These are phyloP conservation scores for Ophidiomyces ophidiicola DNA, from an alignment of 2,329 filamentous ascomycete species.

Conservation along the genomic window DNA sequence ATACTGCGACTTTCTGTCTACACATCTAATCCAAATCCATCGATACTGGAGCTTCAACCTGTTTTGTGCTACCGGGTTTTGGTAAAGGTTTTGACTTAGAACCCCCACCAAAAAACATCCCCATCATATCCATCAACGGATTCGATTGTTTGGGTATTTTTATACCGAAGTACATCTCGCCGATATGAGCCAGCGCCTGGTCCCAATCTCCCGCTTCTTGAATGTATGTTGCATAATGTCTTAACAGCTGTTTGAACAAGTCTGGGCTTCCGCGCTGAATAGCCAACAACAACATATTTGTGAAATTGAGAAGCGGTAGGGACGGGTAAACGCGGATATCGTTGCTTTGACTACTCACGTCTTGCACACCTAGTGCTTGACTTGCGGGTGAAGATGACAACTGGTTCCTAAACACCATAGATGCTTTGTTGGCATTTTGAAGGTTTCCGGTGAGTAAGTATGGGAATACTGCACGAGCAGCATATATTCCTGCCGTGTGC, in stretches of 20 bases:
- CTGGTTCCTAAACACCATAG: slow-evolving; percentile 60
- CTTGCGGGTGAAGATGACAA: slow-evolving; percentile 42
- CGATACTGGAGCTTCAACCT: slow-evolving; percentile 35
- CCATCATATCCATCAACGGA: slow-evolving; percentile 96
- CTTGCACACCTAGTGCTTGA: slow-evolving; percentile 58
- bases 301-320: slow-evolving; percentile 88
- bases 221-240: slow-evolving; percentile 68
- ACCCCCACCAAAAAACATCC: slow-evolving; percentile 73
- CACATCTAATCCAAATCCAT: slow-evolving; percentile 34
- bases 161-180: slow-evolving; percentile 95
- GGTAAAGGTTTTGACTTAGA: slow-evolving; percentile 36
- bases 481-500: slow-evolving; percentile 76
- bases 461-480: slow-evolving; percentile 73
- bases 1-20: not conserved
- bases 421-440: slow-evolving; percentile 71
- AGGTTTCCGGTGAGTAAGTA: slow-evolving; percentile 86
- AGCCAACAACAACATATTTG: slow-evolving; percentile 69
- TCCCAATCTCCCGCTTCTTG: slow-evolving; percentile 68
- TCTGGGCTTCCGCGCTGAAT: slow-evolving; percentile 68
- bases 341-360: slow-evolving; percentile 60
- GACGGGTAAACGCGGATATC: slow-evolving; percentile 78
- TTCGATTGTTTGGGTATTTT: slow-evolving; percentile 79
- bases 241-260: slow-evolving; percentile 67
- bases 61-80: slow-evolving; percentile 30
- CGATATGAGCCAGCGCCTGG: slow-evolving; percentile 71